Evolutionary conservation across 2,329 filamentous ascomycete genomes (phyloP).

Genomic region (Cordyceps farinosa): DNA sequence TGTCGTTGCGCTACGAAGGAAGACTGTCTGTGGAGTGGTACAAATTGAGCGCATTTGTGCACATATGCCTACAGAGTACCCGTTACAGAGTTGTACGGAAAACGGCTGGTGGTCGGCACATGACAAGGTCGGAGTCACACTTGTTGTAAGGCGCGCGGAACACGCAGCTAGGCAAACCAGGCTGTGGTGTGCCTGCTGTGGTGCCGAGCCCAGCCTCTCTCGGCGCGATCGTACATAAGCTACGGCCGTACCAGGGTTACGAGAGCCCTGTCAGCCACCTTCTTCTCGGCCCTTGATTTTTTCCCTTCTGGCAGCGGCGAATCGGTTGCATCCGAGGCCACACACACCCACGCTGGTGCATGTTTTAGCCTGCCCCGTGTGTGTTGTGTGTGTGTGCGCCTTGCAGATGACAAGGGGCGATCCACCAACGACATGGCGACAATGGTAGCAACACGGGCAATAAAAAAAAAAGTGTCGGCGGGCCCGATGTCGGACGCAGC

Average conservation of each 20-base stretch:
- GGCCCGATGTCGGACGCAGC: slow-evolving; percentile 4
- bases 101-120: not conserved
- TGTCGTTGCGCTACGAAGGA: not conserved
- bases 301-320: not conserved
- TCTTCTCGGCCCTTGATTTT: not conserved
- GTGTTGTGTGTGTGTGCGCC: not conserved
- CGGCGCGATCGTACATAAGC: slow-evolving; percentile 5
- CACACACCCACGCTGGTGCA: not conserved
- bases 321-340: slow-evolving; percentile 11
- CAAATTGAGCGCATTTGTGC: not conserved
- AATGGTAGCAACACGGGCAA: not conserved
- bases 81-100: not conserved
- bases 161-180: not conserved
- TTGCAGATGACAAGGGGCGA: slow-evolving; percentile 6
- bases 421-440: not conserved
- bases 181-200: not conserved
- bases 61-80: not conserved
- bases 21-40: not conserved
- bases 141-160: not conserved
- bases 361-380: not conserved
- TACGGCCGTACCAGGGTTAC: slow-evolving; percentile 1
- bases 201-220: not conserved
- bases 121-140: not conserved
- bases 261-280: slow-evolving; percentile 1
- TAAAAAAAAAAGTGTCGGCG: not conserved